Evolutionary conservation across 164 flowering plant genomes (phyloP), one percentile per base, ranked within the genome.

Genomic region (Paratinospora sagittata): DNA sequence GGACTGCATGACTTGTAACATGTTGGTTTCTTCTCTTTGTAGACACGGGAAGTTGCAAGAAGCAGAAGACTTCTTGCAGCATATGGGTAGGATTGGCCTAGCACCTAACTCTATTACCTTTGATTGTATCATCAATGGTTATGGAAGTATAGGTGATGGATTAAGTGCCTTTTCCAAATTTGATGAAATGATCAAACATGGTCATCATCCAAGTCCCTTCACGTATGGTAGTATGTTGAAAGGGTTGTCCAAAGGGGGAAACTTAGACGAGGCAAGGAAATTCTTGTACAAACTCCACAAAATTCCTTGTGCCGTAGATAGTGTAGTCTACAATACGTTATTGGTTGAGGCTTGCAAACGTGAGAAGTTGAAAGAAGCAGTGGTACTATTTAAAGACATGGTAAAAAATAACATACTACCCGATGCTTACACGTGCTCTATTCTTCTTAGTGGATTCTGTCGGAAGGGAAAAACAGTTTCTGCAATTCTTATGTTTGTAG

Each of bases 161-260:
- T 75, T 82, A 63, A 82, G 82, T 73, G 94, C 92, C 66, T 81
- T 92, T 75, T 79, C 83, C 39, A 41, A 80, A 66, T 85, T 87
- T 81, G 90, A 88, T 76, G 82, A 85, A 72, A 90, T 92, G 94
- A 77, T 86, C 63, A 69, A 70, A 63, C 21, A 26, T 6, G 94
- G 94, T 49, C 77, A 75, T 68, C 77, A 63, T 14, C 98, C 96
- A 27, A 89, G 85, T 77, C 65, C 72, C 45, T 81, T 79, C 73
- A 86, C 91, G 0, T 86, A 85, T 80, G 86, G 85, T 13, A 82
- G 84, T 77, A 78, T 92, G 39, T 77, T 92, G 47, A 92, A 90
- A 84, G 95, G 86, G 70, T 77, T 92, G 12, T 87, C 89, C 79
- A 83, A 69, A 61, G 88, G 89, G 17, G 87, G 89, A 27, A 67